Base-by-base conservation (phyloP, 208 protist species). In the Trypanosoma cruzi region DNA sequence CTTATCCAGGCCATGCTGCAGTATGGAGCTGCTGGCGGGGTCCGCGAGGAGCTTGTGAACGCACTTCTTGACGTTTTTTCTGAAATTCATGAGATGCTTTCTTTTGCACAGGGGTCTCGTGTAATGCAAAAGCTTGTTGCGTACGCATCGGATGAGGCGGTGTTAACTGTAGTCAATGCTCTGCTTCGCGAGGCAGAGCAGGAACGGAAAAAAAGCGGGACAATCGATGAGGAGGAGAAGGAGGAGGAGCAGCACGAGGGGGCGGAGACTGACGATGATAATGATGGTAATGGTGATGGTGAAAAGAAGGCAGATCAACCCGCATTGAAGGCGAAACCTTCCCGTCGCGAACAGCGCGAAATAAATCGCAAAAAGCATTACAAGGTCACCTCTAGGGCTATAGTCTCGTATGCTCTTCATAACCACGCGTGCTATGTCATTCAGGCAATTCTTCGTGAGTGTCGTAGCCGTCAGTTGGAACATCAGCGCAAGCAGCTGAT, bases 101-200 rank as follows among this genome's bases (percentile, higher is more conserved):
- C 81, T 2, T 88, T 83, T 74, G 59, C 84, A 34, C 86, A 92
- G 78, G 86, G 92, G 36, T 93, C 89, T 29, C 87, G 85, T 53
- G 86, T 92, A 29, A 81, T 96, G 79, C 92, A 96, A 80, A 94
- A 94, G 64, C 61, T 94, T 64, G 70, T 94, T 4, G 85, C 84
- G 11, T 91, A 92, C 65, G 82, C 82, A 0, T 64, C 75, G 13
- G 88, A 96, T 48, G 87, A 84, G 31, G 77, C 64, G 0, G 74
- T 96, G 8, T n/a, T 68, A 4, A 18, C 60, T 2, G 75, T 93
- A 29, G 81, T 88, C 16, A 72, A 92, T 11, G 48, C 72, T 29
- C 31, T 93, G 31, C 48, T 94, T 13, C 5, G 34, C 58, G 61
- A 64, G 20, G 72, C 48, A 11, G 76, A 77, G 22, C 64, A 57